phyloP scores from a whole-genome alignment of 2,329 filamentous ascomycete genomes.

The Aspergillus chevalieri region DNA sequence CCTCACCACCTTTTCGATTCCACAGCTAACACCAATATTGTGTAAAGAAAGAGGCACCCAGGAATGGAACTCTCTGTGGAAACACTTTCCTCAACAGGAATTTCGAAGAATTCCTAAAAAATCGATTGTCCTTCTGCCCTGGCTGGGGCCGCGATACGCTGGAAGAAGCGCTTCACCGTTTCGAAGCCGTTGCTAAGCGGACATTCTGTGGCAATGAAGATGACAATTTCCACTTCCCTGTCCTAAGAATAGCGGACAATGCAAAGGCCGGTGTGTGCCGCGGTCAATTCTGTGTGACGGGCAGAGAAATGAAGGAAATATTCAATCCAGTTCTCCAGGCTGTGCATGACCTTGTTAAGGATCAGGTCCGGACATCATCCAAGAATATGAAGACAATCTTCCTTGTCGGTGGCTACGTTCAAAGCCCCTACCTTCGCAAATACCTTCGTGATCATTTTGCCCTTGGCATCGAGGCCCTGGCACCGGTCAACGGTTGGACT shows the following conservation, averaged over 20 bases:
- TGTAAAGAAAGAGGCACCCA: conserved; percentile 19
- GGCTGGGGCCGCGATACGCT: conserved; percentile 21
- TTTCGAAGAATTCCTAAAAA: conserved; percentile 18
- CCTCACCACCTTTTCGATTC: conserved; percentile 24
- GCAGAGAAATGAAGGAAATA: conserved; percentile 12
- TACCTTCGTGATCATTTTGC: conserved; percentile 9
- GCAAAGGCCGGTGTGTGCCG: conserved; percentile 12
- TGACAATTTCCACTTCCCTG: conserved; percentile 16
- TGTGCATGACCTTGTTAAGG: conserved; percentile 13
- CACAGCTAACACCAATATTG: conserved; percentile 15
- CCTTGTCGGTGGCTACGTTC: conserved; percentile 25
- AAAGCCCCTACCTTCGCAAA: conserved; percentile 19
- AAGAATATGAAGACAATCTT: conserved; percentile 49
- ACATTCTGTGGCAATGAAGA: conserved; percentile 15
- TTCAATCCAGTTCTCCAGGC: conserved; percentile 18
- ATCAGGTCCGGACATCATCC: conserved; percentile 48
- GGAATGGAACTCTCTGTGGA: conserved; percentile 20
- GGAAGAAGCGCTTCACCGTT: conserved; percentile 18
- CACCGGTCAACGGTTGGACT: conserved; percentile 22
- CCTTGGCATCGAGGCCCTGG: conserved; percentile 13
- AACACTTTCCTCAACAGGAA: conserved; percentile 23
- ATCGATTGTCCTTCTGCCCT: conserved; percentile 7
- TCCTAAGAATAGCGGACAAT: conserved; percentile 17
- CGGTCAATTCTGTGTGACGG: conserved; percentile 14
- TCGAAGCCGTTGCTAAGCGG: conserved; percentile 20